Base-by-base conservation (phyloP, 1,139 yeast genomes). In the Taphrina confusa region DNA sequence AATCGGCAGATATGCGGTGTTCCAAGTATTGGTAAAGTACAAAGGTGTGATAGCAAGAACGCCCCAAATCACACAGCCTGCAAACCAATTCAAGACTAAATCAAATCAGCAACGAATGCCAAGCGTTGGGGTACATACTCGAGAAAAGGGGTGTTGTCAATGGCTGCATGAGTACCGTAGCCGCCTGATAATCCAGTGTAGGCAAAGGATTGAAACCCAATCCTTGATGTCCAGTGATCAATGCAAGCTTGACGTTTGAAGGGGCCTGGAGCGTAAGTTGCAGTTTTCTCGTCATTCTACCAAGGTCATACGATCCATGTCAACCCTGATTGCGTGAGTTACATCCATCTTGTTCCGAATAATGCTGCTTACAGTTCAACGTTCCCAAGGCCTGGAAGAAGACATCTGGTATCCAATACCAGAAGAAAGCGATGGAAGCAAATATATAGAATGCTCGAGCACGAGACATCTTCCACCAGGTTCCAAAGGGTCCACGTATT, bases 401-500 rank as follows among this genome's bases (percentile, higher is more conserved):
- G 63, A 75, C 81, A 60, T 75, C 73, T 12, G 87, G 87, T 18
- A 83, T 45, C 50, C 83, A 82, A 63, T 76, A 77, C 77, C 82
- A 83, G 1, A 76, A 27, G 64, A 81, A 78, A 5, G 80, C 74
- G 4, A 69, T 70, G 12, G 68, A 62, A 61, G 78, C 70, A 0
- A 75, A 75, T 42, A 71, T 62, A 11, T 75, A 65, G 67, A 82
- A 82, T 65, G 80, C 79, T 28, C 69, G 68, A 66, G 80, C 76
- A 28, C 84, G 73, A 2, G 82, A 75, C 31, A 80, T 74, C 25
- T 70, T 73, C 85, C 85, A 82, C 8, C 83, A 82, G 62, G 81
- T 80, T 60, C 80, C 70, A 70, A 84, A 73, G 83, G 77, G 67
- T 82, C 82, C 62, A 85, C 81, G 68, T 82, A 82, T 74, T 66